Evolutionary conservation across 2,329 filamentous ascomycete species (phyloP), one percentile per base, ranked within the genome.

Genomic region (Paraphaeosphaeria minitans): DNA sequence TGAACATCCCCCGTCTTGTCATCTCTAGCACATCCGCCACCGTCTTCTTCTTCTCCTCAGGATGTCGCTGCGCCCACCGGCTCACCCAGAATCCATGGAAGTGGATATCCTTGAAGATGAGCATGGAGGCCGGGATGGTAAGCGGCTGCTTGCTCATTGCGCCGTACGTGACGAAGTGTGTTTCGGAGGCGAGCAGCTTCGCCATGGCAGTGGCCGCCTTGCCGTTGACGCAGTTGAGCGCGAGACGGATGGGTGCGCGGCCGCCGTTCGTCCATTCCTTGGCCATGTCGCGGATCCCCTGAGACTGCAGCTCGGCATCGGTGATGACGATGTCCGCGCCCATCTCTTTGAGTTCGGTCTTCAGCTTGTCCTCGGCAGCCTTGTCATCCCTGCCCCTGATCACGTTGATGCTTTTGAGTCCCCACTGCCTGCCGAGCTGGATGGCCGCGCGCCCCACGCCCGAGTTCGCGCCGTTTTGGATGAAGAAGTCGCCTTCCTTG

Each of bases 51-150:
- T 96, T 96, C 59, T 89, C 87, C 6, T 83, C 82, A 0, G 88
- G 85, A 67, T 97, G 84, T 62, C 83, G 80, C 73, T 93, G 89
- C 49, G 90, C 92, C 94, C 95, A 98, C 60, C 84, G 87, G 72
- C 90, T 95, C 24, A 98, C 87, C 95, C 95, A 99, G 78, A 98
- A 99, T 4, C 95, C 96, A 61, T 91, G 85, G 72, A 97, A 96
- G 53, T 86, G 84, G 53, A 98, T 83, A 68, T 98, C 88, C 77
- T 94, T 95, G 81, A 99, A 99, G 68, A 99, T 99, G 59, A 98
- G 81, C 66, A 96, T 82, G 0, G 90, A 91, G 0, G 93, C 90
- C 0, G 94, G 92, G 61, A 98, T 79, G 7, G 85, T 83, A 27
- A 97, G 84, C 0, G 94, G 93, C 80, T 96, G 89, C 75, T 90